Conservation (phyloP, 2,329 filamentous ascomycete genomes). For the Penicillium sp. region DNA sequence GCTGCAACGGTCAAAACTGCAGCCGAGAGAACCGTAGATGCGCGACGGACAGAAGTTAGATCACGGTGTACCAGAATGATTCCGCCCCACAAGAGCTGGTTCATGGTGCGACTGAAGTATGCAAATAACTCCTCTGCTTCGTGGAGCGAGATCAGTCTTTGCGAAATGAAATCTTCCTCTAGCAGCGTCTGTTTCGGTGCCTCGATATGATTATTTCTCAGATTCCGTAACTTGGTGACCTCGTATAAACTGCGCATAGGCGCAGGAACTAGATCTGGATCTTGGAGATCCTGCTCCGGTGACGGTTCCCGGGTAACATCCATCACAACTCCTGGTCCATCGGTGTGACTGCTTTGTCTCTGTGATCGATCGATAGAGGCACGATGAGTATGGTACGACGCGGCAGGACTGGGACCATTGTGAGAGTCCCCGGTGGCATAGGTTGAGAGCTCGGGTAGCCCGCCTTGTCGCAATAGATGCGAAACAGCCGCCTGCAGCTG, state of each 20-base stretch:
- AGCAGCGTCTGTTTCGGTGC: slow-evolving; percentile 38
- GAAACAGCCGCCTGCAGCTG: slow-evolving; percentile 47
- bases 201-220: slow-evolving; percentile 39
- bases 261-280: slow-evolving; percentile 45
- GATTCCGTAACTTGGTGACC: slow-evolving; percentile 49
- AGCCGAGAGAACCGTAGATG: slow-evolving; percentile 54
- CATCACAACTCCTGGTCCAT: slow-evolving; percentile 32
- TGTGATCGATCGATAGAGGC: slow-evolving; percentile 29
- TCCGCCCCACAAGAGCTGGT: slow-evolving; percentile 52
- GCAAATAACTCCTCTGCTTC: slow-evolving; percentile 53
- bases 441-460: slow-evolving; percentile 42
- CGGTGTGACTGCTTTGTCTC: slow-evolving; percentile 27
- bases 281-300: slow-evolving; percentile 42
- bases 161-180: slow-evolving; percentile 51
- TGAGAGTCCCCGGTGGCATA: slow-evolving; percentile 33
- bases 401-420: slow-evolving; percentile 27
- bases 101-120: slow-evolving; percentile 51
- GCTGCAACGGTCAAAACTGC: slow-evolving; percentile 57
- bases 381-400: slow-evolving; percentile 29
- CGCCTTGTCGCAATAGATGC: slow-evolving; percentile 44
- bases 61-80: slow-evolving; percentile 51
- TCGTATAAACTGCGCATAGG: slow-evolving; percentile 55
- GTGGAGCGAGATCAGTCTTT: slow-evolving; percentile 46
- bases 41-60: slow-evolving; percentile 52
- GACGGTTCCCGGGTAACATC: slow-evolving; percentile 48